These are phyloP conservation scores for Fusarium poae DNA, from an alignment of 2,329 filamentous ascomycete genomes.

Conservation along the genomic window DNA sequence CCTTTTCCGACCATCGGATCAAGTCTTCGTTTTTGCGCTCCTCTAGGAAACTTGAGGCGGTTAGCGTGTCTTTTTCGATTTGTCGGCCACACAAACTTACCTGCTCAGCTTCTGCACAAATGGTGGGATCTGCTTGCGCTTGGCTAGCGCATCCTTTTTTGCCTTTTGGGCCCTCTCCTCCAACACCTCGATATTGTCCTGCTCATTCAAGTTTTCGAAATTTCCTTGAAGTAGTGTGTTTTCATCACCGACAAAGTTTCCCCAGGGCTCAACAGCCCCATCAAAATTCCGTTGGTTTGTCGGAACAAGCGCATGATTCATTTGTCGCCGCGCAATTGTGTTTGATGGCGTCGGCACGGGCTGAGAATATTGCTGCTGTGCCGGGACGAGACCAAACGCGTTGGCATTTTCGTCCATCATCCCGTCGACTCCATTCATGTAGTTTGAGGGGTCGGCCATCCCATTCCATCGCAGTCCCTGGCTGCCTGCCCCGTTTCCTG, in stretches of 20 bases:
- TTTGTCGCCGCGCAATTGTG: slow-evolving; percentile 65
- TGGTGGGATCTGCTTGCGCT: slow-evolving; percentile 94
- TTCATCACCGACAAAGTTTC: slow-evolving; percentile 59
- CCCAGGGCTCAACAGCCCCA: slow-evolving; percentile 57
- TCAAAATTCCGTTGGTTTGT: slow-evolving; percentile 58
- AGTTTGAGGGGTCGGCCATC: slow-evolving; percentile 54
- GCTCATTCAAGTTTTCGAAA: slow-evolving; percentile 58
- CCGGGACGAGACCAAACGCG: slow-evolving; percentile 57
- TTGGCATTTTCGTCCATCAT: slow-evolving; percentile 53
- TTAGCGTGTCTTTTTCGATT: slow-evolving; percentile 38
- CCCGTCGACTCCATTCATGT: slow-evolving; percentile 47
- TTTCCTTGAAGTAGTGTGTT: slow-evolving; percentile 55
- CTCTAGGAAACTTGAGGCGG: slow-evolving; percentile 82
- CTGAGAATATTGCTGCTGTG: slow-evolving; percentile 53
- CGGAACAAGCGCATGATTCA: slow-evolving; percentile 64
- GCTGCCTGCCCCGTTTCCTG: slow-evolving; percentile 61
- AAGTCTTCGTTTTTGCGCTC: slow-evolving; percentile 92
- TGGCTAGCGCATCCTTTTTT: slow-evolving; percentile 88
- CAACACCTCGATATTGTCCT: slow-evolving; percentile 81
- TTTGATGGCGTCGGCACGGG: slow-evolving; percentile 58
- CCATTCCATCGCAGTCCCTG: slow-evolving; percentile 63
- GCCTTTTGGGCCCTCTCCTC: slow-evolving; percentile 84
- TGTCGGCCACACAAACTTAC: slow-evolving; percentile 63
- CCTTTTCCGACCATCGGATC: slow-evolving; percentile 96
- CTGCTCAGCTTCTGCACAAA: slow-evolving; percentile 99